A percentile compares a stretch with the other conserved stretches of the same genome.
Conservation (phyloP, 208 protist species). For the Angomonas ambiguus region DNA sequence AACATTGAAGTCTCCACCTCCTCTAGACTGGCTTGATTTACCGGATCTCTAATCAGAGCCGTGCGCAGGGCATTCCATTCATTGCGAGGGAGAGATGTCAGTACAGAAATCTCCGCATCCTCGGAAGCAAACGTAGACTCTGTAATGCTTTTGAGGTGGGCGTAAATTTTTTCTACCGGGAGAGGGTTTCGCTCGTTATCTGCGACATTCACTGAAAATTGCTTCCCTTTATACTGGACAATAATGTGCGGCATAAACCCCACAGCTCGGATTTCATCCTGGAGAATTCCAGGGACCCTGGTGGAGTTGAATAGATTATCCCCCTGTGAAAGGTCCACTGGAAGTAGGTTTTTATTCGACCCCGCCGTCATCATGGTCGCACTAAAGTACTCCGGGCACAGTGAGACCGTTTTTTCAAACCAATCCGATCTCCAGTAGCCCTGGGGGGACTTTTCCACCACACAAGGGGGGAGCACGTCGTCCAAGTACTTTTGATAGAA, state of each 20-base stretch:
- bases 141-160: slow-evolving; percentile 64
- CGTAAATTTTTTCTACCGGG: slow-evolving; percentile 71
- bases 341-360: slow-evolving; percentile 52
- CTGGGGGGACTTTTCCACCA: slow-evolving; percentile 19
- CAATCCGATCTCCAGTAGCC: slow-evolving; percentile 67
- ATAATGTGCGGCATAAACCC: slow-evolving; percentile 69
- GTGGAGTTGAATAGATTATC: slow-evolving; percentile 82
- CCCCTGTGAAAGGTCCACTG: slow-evolving; percentile 80
- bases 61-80: slow-evolving; percentile 64
- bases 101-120: slow-evolving; percentile 43
- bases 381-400: slow-evolving; percentile 55
- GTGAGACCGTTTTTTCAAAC: slow-evolving; percentile 71
- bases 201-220: slow-evolving; percentile 71
- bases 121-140: slow-evolving; percentile 26
- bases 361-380: slow-evolving; percentile 38
- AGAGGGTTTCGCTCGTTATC: slow-evolving; percentile 62
- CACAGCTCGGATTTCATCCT: slow-evolving; percentile 70
- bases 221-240: slow-evolving; percentile 66
- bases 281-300: slow-evolving; percentile 64
- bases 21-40: slow-evolving; percentile 60
- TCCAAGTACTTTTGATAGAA: slow-evolving; percentile 73
- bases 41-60: slow-evolving; percentile 39
- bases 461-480: slow-evolving; percentile 62
- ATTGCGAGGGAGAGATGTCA: slow-evolving; percentile 58
- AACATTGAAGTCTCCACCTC: slow-evolving; percentile 79